A percentile compares a stretch with the other conserved stretches of the same genome.
These are phyloP conservation scores for Acanthamoeba sp. DNA, from an alignment of 208 protist species.

Conservation along the genomic window DNA sequence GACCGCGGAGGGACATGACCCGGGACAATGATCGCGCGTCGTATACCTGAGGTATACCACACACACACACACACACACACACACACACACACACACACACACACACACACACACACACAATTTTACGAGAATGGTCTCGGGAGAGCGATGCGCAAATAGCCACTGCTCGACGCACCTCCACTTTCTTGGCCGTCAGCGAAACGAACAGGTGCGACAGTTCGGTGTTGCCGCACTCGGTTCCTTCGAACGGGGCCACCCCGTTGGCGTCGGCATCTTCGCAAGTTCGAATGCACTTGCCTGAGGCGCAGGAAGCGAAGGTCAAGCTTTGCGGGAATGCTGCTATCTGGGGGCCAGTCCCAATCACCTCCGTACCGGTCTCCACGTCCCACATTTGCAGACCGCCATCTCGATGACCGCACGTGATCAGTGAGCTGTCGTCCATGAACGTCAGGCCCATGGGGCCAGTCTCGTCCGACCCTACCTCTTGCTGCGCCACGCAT, in stretches of 20 bases:
- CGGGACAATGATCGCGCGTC: background rate
- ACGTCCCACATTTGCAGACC: conserved; percentile 3
- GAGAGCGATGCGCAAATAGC: background rate
- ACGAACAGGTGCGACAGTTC: background rate
- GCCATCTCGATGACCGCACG: background rate
- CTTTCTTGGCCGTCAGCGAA: background rate
- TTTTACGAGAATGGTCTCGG: background rate
- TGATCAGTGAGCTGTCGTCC: background rate
- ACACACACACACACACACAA: background rate
- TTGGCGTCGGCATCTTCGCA: background rate
- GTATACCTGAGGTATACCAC: background rate
- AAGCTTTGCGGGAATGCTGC: too few species aligned
- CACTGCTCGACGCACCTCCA: background rate
- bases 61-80: too few species aligned
- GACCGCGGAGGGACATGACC: conserved; percentile 10
- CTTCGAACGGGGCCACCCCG: background rate
- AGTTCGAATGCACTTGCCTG: background rate
- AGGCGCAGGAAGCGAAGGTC: too few species aligned
- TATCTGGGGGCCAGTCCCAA: too few species aligned
- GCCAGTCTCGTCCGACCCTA: background rate
- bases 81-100: too few species aligned
- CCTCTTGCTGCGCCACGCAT: background rate
- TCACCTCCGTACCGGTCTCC: background rate
- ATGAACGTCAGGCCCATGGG: background rate
- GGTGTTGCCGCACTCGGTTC: background rate